A percentile compares a stretch with the other conserved stretches of the same genome.
Conservation (phyloP, 257 asterid species). For the Leonotis leonurus region DNA sequence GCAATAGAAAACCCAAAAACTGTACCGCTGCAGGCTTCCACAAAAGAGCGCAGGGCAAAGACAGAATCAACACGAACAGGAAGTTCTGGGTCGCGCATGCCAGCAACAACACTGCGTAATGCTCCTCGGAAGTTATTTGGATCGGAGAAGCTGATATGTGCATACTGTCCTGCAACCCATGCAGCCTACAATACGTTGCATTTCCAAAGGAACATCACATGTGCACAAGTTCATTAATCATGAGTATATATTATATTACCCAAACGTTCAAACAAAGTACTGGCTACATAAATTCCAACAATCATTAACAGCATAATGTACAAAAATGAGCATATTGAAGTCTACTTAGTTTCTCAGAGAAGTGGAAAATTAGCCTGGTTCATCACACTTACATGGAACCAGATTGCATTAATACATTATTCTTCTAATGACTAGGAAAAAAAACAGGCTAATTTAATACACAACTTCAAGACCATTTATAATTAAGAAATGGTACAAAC, state of each 20-base stretch:
- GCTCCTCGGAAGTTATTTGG: slow-evolving; percentile 85
- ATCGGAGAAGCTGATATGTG: slow-evolving; percentile 72
- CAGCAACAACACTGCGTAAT: slow-evolving; percentile 82
- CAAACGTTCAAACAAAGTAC: slow-evolving; percentile 2
- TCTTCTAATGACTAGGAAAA: neutral
- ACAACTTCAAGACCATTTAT: neutral
- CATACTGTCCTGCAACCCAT: slow-evolving; percentile 99
- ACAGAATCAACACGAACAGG: slow-evolving; percentile 99
- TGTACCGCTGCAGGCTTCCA: slow-evolving; percentile 91
- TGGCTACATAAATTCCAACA: neutral
- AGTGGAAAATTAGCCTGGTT: neutral
- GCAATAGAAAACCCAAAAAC: slow-evolving; percentile 8
- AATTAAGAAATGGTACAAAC: slow-evolving; percentile 29
- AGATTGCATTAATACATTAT: neutral
- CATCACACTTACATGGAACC: neutral
- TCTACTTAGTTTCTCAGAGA: neutral
- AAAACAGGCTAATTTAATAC: neutral
- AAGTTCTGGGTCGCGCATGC: slow-evolving; percentile 97
- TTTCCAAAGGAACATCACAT: slow-evolving; percentile 6
- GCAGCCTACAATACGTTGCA: slow-evolving; percentile 66
- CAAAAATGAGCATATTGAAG: neutral
- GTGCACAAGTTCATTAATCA: slow-evolving; percentile 6
- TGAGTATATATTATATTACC: neutral
- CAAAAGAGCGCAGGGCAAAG: slow-evolving; percentile 86
- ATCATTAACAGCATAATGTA: neutral